A percentile compares a stretch with the other conserved stretches of the same genome.
phyloP scores from a whole-genome alignment of 768 basidiomycete species.

The Trichaptum fuscoviolaceum region DNA sequence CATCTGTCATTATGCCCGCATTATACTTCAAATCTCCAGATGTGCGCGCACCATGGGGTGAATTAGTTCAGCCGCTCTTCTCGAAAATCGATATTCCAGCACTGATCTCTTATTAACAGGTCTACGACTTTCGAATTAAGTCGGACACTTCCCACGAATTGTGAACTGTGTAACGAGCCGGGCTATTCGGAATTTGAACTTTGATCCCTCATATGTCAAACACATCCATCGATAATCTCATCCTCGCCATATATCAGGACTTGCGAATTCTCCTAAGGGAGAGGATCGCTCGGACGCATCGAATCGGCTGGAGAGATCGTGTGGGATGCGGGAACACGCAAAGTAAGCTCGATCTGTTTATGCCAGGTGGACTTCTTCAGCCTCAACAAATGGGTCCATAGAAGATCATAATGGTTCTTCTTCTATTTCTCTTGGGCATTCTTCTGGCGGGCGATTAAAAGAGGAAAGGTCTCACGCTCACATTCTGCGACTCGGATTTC shows the following conservation, averaged over 20 bases:
- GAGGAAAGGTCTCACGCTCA: not conserved
- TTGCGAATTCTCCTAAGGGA: not conserved
- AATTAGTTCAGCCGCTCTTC: not conserved
- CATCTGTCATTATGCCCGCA: not conserved
- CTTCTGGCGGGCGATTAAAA: not conserved
- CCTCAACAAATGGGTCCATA: not conserved
- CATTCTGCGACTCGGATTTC: not conserved
- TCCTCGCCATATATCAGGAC: not conserved
- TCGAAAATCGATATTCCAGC: not conserved
- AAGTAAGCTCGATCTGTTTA: not conserved
- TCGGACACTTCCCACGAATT: too few relatives aligned
- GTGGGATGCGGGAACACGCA: not conserved
- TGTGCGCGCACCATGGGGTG: not conserved
- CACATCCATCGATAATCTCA: not conserved
- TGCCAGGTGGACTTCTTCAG: not conserved
- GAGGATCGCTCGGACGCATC: not conserved
- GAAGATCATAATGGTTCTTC: not conserved
- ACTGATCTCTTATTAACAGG: not conserved
- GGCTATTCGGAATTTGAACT: too few relatives aligned
- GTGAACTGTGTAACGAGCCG: too few relatives aligned
- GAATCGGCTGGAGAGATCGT: not conserved
- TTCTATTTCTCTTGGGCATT: not conserved
- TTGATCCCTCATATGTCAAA: not conserved
- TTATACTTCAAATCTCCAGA: not conserved
- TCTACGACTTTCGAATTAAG: too few relatives aligned